Evolutionary conservation across 2,329 filamentous ascomycete species (phyloP).

Genomic region (Fonsecaea nubica): DNA sequence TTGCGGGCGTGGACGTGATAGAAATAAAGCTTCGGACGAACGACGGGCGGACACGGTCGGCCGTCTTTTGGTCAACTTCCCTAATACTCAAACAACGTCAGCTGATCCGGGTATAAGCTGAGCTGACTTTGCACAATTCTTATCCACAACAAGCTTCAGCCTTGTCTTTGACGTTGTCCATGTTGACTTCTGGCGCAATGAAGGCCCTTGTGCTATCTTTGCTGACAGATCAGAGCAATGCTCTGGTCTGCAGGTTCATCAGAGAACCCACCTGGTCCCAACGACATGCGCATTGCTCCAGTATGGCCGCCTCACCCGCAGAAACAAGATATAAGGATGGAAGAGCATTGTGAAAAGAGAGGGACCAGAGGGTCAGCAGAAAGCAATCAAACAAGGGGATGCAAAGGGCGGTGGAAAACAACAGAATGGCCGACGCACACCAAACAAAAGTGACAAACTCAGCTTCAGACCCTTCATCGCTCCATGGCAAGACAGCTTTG

Average conservation of each 20-base stretch:
- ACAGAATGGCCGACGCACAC: neutral
- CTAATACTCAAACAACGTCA: neutral
- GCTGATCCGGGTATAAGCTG: slow-evolving; percentile 17
- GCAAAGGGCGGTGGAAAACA: no score
- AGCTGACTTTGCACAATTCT: slow-evolving; percentile 3
- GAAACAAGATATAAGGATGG: neutral
- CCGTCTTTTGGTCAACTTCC: neutral
- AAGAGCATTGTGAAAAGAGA: neutral
- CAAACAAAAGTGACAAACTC: neutral
- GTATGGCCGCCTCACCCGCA: neutral
- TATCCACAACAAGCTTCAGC: neutral
- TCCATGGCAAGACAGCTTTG: slow-evolving; percentile 15
- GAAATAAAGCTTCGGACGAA: neutral
- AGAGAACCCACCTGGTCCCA: neutral
- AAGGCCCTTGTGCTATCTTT: neutral
- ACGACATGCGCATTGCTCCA: neutral
- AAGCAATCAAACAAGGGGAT: neutral
- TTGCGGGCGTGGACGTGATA: neutral
- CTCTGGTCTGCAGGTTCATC: neutral
- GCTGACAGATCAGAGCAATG: neutral
- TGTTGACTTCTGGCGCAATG: neutral
- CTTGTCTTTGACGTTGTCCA: neutral
- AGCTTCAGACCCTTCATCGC: slow-evolving; percentile 8
- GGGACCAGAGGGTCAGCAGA: neutral
- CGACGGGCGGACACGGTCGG: neutral